phyloP scores from a whole-genome alignment of 164 flowering plant genomes.

The Aristolochia californica region DNA sequence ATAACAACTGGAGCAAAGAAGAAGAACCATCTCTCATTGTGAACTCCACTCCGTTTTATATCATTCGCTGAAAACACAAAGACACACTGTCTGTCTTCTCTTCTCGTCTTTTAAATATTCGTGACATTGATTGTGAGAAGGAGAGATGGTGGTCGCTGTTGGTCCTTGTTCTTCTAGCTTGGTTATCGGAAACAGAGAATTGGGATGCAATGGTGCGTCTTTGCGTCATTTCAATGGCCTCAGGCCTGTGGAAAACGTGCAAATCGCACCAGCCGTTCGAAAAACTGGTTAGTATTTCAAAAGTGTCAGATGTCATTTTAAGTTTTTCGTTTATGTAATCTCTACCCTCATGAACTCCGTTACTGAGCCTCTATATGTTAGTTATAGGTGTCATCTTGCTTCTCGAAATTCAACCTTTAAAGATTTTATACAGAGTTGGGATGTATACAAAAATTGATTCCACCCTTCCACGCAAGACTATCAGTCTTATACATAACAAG shows the following conservation, averaged over 20 bases:
- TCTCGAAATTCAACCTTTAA: neutral
- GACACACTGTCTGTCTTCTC: constrained; percentile 9
- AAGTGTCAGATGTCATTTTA: constrained; percentile 6
- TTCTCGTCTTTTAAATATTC: neutral
- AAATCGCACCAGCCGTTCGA: constrained; percentile 4
- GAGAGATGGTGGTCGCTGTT: constrained; percentile 12
- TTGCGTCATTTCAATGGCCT: constrained; percentile 30
- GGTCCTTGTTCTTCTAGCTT: constrained; percentile 21
- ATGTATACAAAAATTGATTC: neutral
- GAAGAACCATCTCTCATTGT: constrained; percentile 8
- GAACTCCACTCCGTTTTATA: constrained; percentile 11
- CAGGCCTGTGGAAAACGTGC: constrained; percentile 21
- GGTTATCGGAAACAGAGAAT: constrained; percentile 17
- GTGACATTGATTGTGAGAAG: constrained; percentile 5
- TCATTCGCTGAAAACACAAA: constrained; percentile 4
- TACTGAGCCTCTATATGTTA: neutral
- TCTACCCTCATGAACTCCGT: neutral
- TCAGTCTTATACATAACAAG: neutral
- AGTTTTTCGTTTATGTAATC: neutral
- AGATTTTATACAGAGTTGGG: neutral
- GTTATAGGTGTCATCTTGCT: neutral
- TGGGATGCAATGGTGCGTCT: constrained; percentile 20
- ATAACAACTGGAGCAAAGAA: neutral
- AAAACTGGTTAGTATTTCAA: constrained; percentile 16
- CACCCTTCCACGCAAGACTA: too few species aligned